These are phyloP conservation scores for Geotrichum histeridarum DNA, from an alignment of 1,139 yeast species.

Conservation along the genomic window DNA sequence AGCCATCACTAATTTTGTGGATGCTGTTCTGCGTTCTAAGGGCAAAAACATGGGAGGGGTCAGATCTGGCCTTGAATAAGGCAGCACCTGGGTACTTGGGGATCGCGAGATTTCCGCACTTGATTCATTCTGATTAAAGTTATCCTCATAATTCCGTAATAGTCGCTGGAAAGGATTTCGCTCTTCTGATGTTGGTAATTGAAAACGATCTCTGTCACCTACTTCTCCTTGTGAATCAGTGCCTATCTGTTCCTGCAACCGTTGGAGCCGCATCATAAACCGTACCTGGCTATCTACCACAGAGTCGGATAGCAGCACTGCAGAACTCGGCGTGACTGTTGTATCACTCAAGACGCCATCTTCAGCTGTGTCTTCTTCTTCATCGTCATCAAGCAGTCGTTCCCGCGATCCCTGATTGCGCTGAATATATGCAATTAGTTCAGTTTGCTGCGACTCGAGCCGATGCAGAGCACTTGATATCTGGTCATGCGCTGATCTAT, in stretches of 20 bases:
- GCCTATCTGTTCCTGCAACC: constrained; percentile 6
- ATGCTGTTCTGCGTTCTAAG: too few species aligned
- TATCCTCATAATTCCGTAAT: constrained; percentile 3
- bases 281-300: constrained; percentile 3
- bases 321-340: constrained; percentile 10
- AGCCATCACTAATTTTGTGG: neutral
- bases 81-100: too few species aligned
- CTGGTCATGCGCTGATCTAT: neutral
- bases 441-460: neutral
- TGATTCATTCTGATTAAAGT: neutral
- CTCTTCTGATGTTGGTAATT: constrained; percentile 6
- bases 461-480: neutral
- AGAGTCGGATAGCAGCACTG: constrained; percentile 1
- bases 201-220: constrained; percentile 3
- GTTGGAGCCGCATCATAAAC: constrained; percentile 6
- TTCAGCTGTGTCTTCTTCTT: neutral
- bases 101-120: too few species aligned
- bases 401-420: neutral
- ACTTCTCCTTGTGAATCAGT: neutral
- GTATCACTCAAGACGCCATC: constrained; percentile 10
- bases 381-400: neutral
- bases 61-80: too few species aligned
- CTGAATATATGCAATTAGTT: neutral
- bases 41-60: too few species aligned
- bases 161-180: constrained; percentile 2